Evolutionary conservation across 2,329 filamentous ascomycete species (phyloP).

Genomic region (Chaetoscypha palmicola): DNA sequence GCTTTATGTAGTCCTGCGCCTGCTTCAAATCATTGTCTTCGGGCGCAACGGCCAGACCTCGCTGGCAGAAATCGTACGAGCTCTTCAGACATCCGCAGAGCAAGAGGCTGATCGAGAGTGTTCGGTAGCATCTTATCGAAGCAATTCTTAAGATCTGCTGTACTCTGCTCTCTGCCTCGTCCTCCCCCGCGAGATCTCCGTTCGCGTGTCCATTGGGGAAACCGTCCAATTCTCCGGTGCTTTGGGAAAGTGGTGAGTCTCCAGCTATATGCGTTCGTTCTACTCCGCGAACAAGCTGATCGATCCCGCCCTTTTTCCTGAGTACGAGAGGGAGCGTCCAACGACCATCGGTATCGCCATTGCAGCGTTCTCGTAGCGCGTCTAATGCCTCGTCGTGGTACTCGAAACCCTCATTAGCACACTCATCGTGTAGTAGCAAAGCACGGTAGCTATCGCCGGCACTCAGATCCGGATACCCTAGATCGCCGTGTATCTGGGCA

Average conservation of each 20-base stretch:
- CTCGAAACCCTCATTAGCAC: conserved; percentile 67
- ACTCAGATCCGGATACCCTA: conserved; percentile 86
- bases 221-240: not conserved
- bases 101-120: conserved; percentile 50
- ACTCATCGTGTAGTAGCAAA: conserved; percentile 79
- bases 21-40: conserved; percentile 49
- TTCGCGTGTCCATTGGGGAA: not conserved
- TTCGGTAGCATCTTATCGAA: conserved; percentile 52
- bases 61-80: conserved; percentile 57
- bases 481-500: conserved; percentile 60
- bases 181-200: conserved; percentile 28
- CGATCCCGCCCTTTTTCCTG: conserved; percentile 11
- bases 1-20: conserved; percentile 47
- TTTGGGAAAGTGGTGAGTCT: not conserved
- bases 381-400: conserved; percentile 65
- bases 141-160: conserved; percentile 40
- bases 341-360: not conserved
- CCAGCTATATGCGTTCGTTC: not conserved
- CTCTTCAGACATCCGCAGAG: conserved; percentile 63
- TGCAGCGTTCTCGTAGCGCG: conserved; percentile 16
- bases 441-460: conserved; percentile 86
- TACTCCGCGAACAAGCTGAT: not conserved
- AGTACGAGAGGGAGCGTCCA: conserved; percentile 39
- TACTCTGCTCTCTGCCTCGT: conserved; percentile 31
- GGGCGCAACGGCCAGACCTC: conserved; percentile 50